These are phyloP conservation scores for Lindgomyces ingoldianus DNA, from an alignment of 495 filamentous ascomycete species.

Conservation along the genomic window DNA sequence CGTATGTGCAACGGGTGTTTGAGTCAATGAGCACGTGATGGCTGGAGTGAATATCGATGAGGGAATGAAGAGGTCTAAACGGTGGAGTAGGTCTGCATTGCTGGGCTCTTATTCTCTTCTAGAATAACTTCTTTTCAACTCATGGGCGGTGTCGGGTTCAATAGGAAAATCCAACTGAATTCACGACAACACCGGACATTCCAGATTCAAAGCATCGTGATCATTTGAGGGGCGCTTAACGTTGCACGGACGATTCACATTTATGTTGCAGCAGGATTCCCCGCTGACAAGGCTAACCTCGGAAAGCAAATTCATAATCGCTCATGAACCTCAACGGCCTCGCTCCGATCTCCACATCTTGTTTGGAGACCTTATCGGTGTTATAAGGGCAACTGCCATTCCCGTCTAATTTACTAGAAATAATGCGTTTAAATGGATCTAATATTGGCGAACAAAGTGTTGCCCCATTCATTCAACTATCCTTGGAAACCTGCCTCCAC, in stretches of 20 bases:
- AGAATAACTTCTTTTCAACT: constrained; percentile 4
- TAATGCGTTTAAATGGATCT: no score
- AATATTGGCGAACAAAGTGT: no score
- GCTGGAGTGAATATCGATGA: constrained; percentile 9
- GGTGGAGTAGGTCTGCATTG: constrained; percentile 24
- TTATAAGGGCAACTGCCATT: no score
- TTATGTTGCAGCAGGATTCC: no score
- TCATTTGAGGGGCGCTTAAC: no score
- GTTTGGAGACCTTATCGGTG: no score
- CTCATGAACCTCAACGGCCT: no score
- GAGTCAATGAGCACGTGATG: constrained; percentile 6
- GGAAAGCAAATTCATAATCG: no score
- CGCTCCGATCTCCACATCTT: no score
- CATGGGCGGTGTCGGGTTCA: constrained; percentile 17
- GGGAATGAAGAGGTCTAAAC: not conserved
- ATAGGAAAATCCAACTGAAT: constrained; percentile 24
- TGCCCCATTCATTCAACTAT: not conserved
- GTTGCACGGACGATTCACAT: no score
- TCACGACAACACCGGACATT: constrained; percentile 1
- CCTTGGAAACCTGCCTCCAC: not conserved
- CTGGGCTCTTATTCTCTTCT: constrained; percentile 14
- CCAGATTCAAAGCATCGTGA: not conserved
- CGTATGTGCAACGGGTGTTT: not conserved
- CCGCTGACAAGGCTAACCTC: no score
- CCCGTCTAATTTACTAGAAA: no score